Evolutionary conservation across 2,329 filamentous ascomycete species (phyloP).

Genomic region (Pseudogymnoascus sp.): DNA sequence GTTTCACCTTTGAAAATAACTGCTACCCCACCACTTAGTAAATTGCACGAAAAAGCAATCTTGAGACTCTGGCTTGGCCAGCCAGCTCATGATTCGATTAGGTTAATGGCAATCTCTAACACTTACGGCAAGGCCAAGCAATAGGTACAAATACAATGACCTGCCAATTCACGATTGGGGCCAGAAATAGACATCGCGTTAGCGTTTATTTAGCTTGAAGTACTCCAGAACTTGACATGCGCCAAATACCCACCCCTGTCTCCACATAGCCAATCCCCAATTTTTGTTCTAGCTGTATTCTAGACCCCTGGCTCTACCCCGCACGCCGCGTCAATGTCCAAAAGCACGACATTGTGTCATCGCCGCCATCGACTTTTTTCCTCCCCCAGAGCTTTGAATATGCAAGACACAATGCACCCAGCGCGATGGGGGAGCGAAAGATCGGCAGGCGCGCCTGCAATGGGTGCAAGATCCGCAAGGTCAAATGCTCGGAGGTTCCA

Average conservation of each 20-base stretch:
- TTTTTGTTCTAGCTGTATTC: not conserved
- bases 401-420: not conserved
- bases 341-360: not conserved
- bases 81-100: too few species aligned
- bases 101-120: too few species aligned
- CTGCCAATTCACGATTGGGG: too few species aligned
- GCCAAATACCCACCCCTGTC: not conserved
- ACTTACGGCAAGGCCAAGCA: too few species aligned
- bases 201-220: not conserved
- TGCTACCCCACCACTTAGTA: too few species aligned
- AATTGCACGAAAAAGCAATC: too few species aligned
- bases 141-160: too few species aligned
- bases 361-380: not conserved
- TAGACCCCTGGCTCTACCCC: not conserved
- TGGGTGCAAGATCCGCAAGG: constrained; percentile 46
- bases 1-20: too few species aligned
- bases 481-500: constrained; percentile 40
- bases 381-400: constrained; percentile 3
- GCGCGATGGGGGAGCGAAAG: constrained; percentile 14
- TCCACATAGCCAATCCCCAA: not conserved
- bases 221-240: not conserved
- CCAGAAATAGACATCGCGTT: too few species aligned
- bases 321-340: not conserved
- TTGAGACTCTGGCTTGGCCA: too few species aligned
- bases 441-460: constrained; percentile 39